A percentile compares a stretch with the other conserved stretches of the same genome.
phyloP scores from a whole-genome alignment of 2,329 filamentous ascomycete species.

The Claviceps digitariae region DNA sequence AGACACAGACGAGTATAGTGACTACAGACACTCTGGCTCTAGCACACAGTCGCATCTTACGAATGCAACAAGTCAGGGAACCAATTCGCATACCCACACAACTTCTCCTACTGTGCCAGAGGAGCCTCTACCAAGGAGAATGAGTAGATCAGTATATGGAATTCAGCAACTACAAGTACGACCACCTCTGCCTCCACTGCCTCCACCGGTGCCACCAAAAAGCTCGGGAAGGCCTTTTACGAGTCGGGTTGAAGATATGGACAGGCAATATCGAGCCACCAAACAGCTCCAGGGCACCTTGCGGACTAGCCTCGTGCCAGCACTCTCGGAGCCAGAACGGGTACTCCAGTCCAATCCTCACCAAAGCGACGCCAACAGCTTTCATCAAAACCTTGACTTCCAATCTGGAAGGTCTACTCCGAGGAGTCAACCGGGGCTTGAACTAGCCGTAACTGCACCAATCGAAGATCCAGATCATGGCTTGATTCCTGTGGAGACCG shows the following conservation, averaged over 20 bases:
- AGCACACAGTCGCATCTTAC: slow-evolving; percentile 8
- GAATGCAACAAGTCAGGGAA: slow-evolving; percentile 5
- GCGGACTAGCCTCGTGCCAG: not conserved
- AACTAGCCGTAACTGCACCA: not conserved
- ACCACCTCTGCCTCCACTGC: not conserved
- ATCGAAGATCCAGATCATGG: slow-evolving; percentile 7
- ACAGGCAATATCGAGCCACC: slow-evolving; percentile 5
- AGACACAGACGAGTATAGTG: slow-evolving; percentile 5
- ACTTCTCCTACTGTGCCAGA: slow-evolving; percentile 9
- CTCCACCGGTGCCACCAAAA: not conserved
- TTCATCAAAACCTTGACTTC: not conserved
- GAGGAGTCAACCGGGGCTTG: slow-evolving; percentile 1
- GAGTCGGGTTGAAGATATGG: slow-evolving; percentile 5
- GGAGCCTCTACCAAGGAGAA: slow-evolving; percentile 1
- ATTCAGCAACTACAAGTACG: slow-evolving; percentile 5
- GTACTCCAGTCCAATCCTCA: not conserved
- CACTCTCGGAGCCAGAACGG: not conserved
- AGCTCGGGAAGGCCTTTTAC: not conserved
- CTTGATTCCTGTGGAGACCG: slow-evolving; percentile 12
- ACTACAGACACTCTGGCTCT: slow-evolving; percentile 7
- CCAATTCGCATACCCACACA: slow-evolving; percentile 5
- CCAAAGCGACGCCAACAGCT: not conserved
- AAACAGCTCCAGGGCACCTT: not conserved
- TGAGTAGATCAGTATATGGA: not conserved
- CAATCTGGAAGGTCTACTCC: not conserved